Evolutionary conservation across 371 early-diverging fungal species (phyloP).

Genomic region (Actinomortierella ambigua): DNA sequence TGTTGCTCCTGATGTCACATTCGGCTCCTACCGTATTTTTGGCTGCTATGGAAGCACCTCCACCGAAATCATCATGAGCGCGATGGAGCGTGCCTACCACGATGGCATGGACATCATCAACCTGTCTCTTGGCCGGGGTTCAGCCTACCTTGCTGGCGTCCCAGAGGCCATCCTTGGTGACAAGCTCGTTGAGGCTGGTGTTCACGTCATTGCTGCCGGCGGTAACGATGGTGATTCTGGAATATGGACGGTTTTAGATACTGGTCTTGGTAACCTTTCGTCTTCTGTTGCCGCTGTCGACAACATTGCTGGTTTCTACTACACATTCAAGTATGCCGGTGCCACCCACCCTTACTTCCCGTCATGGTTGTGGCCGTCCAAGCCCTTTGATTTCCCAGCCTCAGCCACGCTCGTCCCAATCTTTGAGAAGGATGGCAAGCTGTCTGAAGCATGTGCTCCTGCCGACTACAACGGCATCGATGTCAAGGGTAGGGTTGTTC

Average conservation of each 20-base stretch:
- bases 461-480: slow-evolving; percentile 20
- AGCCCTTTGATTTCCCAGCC: slow-evolving; percentile 7
- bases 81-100: slow-evolving; percentile 60
- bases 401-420: slow-evolving; percentile 21
- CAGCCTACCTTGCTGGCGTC: slow-evolving; percentile 49
- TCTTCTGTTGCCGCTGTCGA: slow-evolving; percentile 72
- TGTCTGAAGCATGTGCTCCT: slow-evolving; percentile 55
- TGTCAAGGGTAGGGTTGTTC: slow-evolving; percentile 57
- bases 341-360: slow-evolving; percentile 13
- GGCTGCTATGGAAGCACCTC: slow-evolving; percentile 61
- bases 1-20: slow-evolving; percentile 68
- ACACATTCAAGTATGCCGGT: neutral
- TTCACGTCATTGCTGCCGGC: slow-evolving; percentile 53
- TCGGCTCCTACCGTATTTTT: slow-evolving; percentile 65
- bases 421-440: slow-evolving; percentile 18
- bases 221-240: slow-evolving; percentile 78
- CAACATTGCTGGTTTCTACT: slow-evolving; percentile 42
- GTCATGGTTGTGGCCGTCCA: slow-evolving; percentile 5
- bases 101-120: slow-evolving; percentile 71
- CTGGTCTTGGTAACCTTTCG: slow-evolving; percentile 62
- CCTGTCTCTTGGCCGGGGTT: slow-evolving; percentile 65
- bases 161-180: slow-evolving; percentile 52
- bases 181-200: slow-evolving; percentile 50
- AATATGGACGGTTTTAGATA: slow-evolving; percentile 61
- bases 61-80: slow-evolving; percentile 60